Conservation (phyloP, 2,329 filamentous ascomycete species). For the Claviceps paspali region DNA sequence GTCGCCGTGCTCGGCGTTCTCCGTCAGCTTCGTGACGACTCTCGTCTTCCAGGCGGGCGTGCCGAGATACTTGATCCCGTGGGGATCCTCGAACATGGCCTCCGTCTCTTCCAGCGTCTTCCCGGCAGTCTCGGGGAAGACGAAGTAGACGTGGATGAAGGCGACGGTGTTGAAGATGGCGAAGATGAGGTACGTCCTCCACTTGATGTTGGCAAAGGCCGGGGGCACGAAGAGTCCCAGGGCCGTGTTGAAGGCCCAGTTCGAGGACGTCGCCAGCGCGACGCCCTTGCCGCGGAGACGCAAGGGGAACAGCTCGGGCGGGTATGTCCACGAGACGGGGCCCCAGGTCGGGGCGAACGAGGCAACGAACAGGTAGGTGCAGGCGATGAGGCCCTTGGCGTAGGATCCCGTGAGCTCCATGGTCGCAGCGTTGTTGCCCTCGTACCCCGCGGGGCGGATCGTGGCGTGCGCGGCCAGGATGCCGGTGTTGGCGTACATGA, state of each 20-base stretch:
- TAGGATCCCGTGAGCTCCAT: slow-evolving; percentile 29
- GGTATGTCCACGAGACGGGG: slow-evolving; percentile 40
- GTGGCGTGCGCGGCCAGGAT: slow-evolving; percentile 32
- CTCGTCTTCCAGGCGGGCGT: slow-evolving; percentile 19
- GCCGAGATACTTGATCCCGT: slow-evolving; percentile 16
- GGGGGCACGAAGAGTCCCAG: slow-evolving; percentile 24
- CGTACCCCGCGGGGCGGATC: slow-evolving; percentile 26
- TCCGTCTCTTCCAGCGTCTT: slow-evolving; percentile 40
- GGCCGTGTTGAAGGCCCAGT: slow-evolving; percentile 27
- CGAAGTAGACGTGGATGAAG: slow-evolving; percentile 35
- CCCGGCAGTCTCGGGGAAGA: slow-evolving; percentile 40
- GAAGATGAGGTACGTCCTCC: slow-evolving; percentile 38
- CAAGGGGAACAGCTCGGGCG: slow-evolving; percentile 38
- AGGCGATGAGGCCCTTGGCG: slow-evolving; percentile 45
- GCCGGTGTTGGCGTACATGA: slow-evolving; percentile 38
- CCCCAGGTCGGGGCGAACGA: slow-evolving; percentile 30
- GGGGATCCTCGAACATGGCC: slow-evolving; percentile 25
- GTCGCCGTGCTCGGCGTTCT: slow-evolving; percentile 13
- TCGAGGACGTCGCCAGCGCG: slow-evolving; percentile 31
- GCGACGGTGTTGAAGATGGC: slow-evolving; percentile 35
- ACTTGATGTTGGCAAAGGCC: slow-evolving; percentile 25
- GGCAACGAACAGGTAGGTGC: slow-evolving; percentile 49
- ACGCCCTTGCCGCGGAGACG: slow-evolving; percentile 37
- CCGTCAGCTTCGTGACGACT: slow-evolving; percentile 10
- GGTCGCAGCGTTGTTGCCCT: slow-evolving; percentile 30